A percentile compares a stretch with the other conserved stretches of the same genome.
phyloP scores from a whole-genome alignment of 495 filamentous ascomycete genomes.

The Glonium stellatum region DNA sequence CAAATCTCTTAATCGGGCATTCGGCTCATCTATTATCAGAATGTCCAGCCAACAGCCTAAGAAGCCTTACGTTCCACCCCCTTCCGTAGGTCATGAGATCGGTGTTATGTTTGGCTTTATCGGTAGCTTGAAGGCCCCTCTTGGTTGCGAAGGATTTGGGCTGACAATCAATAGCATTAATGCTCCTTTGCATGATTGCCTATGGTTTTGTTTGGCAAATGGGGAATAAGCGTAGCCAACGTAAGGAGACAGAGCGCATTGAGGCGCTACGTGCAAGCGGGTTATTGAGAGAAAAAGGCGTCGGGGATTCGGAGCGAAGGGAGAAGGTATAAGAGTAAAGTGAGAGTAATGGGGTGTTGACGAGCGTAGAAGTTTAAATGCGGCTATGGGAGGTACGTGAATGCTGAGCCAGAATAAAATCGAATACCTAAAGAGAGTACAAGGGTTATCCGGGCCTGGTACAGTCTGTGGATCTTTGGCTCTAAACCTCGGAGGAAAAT shows the following conservation, averaged over 20 bases:
- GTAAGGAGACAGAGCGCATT: slow-evolving; percentile 16
- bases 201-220: slow-evolving; percentile 23
- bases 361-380: too few relatives aligned
- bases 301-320: neutral
- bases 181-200: slow-evolving; percentile 16
- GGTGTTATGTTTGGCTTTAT: slow-evolving; percentile 28
- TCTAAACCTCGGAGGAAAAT: too few relatives aligned
- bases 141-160: neutral
- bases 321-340: neutral
- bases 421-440: too few relatives aligned
- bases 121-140: slow-evolving; percentile 4
- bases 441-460: too few relatives aligned
- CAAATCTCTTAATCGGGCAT: too few relatives aligned
- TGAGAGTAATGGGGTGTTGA: neutral
- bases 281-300: slow-evolving; percentile 8
- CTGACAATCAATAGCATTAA: slow-evolving; percentile 9
- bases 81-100: slow-evolving; percentile 23
- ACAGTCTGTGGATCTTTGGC: too few relatives aligned
- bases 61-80: slow-evolving; percentile 14
- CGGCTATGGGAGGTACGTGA: too few relatives aligned
- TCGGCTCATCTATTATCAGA: neutral
- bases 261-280: slow-evolving; percentile 15
- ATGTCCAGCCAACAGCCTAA: slow-evolving; percentile 2
- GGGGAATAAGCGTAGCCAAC: slow-evolving; percentile 14
- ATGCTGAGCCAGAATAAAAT: too few relatives aligned